Evolutionary conservation across 768 basidiomycete genomes (phyloP), one percentile per base, ranked within the genome.

Genomic region (Nidularia sp.): DNA sequence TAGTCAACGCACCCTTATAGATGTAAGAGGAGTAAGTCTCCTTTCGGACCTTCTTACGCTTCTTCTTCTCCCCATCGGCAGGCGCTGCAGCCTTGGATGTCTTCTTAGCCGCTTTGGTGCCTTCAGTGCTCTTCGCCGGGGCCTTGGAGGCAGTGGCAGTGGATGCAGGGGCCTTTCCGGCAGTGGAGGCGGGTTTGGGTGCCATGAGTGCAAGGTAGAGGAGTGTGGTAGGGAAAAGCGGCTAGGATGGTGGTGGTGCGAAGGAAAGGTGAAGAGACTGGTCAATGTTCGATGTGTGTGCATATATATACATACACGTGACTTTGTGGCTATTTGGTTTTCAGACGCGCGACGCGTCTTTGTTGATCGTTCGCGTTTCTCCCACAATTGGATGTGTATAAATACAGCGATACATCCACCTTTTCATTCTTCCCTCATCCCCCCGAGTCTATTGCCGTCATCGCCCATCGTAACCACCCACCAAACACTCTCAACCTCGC

Each of bases 21-120:
- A 97, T 94, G 79, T 96, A 96, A 34, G 91, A 90, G 18, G 91
- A 87, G 77, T 93, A 93, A 2, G 91, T 93, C 78, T 93, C 91
- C 78, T 92, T 92, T 72, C 92, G 79, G 50, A 79, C 68, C 80
- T 94, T 95, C 73, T 85, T 86, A 61, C 87, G 77, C 78, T 88
- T 87, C 81, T 93, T 93, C 83, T 91, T 90, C 70, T 92, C 88
- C 45, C 80, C 84, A 50, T 83, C 84, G 41, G 77, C 78, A 36
- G 77, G 73, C 5, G 84, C 69, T 52, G 73, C 65, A 31, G 74
- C 66, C 61, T 80, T 81, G 53, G 84, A 70, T 0, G 85, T 86
- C 74, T 90, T 93, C 79, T 93, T 93, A 33, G 85, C 87, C 6
- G 83, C 84, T 71, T 90, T 88, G 9, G 78, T 60, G 31, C 77